phyloP scores from a whole-genome alignment of 2,329 filamentous ascomycete genomes.

The Phaeoacremonium minimum region DNA sequence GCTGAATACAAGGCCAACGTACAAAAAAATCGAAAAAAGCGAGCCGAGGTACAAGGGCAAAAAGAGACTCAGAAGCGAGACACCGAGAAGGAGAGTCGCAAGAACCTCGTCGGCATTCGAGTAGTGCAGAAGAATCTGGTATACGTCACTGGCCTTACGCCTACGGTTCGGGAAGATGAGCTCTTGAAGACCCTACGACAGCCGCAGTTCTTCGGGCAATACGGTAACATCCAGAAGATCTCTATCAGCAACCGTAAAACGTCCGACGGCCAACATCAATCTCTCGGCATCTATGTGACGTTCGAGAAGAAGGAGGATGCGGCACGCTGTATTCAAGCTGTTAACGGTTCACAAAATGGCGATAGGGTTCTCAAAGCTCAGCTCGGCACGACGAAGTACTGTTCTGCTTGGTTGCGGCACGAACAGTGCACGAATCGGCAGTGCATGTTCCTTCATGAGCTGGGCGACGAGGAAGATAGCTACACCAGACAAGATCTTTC shows the following conservation, averaged over 20 bases:
- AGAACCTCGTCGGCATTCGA: constrained; percentile 90
- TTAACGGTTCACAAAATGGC: constrained; percentile 88
- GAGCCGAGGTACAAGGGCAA: constrained; percentile 75
- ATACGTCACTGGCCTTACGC: constrained; percentile 92
- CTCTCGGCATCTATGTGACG: constrained; percentile 96
- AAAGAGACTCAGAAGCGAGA: constrained; percentile 96
- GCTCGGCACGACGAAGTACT: constrained; percentile 94
- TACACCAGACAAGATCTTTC: constrained; percentile 93
- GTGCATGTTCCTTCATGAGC: constrained; percentile 97
- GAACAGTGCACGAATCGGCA: constrained; percentile 93
- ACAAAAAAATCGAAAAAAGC: constrained; percentile 89
- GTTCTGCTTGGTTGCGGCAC: constrained; percentile 91
- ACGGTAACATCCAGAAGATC: constrained; percentile 97
- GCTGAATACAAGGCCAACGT: constrained; percentile 73
- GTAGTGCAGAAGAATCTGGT: constrained; percentile 99
- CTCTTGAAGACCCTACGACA: constrained; percentile 86
- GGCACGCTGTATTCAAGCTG: constrained; percentile 81
- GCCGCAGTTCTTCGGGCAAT: constrained; percentile 93
- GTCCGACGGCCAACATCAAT: constrained; percentile 70
- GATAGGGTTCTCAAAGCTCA: constrained; percentile 78
- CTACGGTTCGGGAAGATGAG: constrained; percentile 87
- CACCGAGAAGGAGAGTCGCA: constrained; percentile 90
- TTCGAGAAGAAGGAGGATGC: constrained; percentile 92
- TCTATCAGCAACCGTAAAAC: constrained; percentile 95
- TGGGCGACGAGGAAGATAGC: constrained; percentile 96